Base-by-base conservation (phyloP, 2,329 filamentous ascomycete genomes). In the Microcyclosporella mali region DNA sequence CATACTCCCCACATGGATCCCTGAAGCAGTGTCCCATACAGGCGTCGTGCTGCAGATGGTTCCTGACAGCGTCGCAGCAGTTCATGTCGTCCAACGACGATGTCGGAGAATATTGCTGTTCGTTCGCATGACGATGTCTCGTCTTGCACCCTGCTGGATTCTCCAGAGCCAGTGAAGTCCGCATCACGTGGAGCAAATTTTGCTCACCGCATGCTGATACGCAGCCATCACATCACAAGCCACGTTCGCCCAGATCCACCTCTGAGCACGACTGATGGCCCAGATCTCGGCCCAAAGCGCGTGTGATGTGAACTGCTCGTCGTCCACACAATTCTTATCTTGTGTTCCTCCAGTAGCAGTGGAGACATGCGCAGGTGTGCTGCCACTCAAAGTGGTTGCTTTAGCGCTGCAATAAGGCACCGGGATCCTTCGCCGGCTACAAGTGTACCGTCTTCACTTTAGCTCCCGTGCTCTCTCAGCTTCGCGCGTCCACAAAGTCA, bases 81-180 rank as follows among this genome's bases (percentile, higher is more conserved):
- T 51, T 53, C 48, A 51, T 49, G 50, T 40, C 39, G 49, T 49
- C 46, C 46, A 34, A 49, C 46, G 27, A 30, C 34, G 34, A 31
- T 40, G 37, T 11, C 37, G 37, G 28, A 40, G 28, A 40, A 37
- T 19, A 25, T 25, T 25, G 21, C 21, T 25, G 21, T 25, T 34
- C 33, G 33, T 6, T 16, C 30, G 30, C 30, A 34, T 17, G 15
- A 17, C 15, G 14, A 17, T 11, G 6, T 18, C 16, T 18, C 33
- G 6, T 16, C 33, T 15, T 18, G 14, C n/a, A 16, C 9, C 9
- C 21, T 25, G 21, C 21, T 25, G 21, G 21, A 9, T 9, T 25
- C 9, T 25, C 21, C 21, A 25, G 21, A 25, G 21, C 21, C 21
- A 25, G 21, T 25, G 21, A 25, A 25, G 21, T 25, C 21, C 9